Evolutionary conservation across 2,329 filamentous ascomycete species (phyloP).

Genomic region (Dactylellina cionopaga): DNA sequence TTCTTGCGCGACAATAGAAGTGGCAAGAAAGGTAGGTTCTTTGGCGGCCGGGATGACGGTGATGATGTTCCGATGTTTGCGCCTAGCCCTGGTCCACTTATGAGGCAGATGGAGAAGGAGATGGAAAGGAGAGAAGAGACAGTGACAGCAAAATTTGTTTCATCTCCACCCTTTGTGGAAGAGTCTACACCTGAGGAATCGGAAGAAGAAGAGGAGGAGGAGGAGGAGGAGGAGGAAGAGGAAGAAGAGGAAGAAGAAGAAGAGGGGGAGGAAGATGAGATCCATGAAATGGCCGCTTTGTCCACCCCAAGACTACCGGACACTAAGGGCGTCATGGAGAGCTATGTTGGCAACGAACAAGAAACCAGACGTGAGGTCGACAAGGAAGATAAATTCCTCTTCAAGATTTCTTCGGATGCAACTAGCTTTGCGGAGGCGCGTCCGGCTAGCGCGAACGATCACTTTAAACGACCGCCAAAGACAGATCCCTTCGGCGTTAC

Average conservation of each 20-base stretch:
- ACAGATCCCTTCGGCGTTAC: slow-evolving; percentile 23
- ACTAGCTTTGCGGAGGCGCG: slow-evolving; percentile 33
- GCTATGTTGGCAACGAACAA: slow-evolving; percentile 41
- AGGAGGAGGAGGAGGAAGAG: not conserved
- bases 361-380: slow-evolving; percentile 30
- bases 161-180: too few relatives aligned
- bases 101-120: slow-evolving; percentile 52
- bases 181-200: not conserved
- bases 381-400: slow-evolving; percentile 41
- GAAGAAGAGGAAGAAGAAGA: slow-evolving; percentile 18
- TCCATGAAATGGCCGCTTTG: slow-evolving; percentile 50
- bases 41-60: slow-evolving; percentile 72
- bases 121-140: slow-evolving; percentile 57
- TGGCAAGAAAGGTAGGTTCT: slow-evolving; percentile 75
- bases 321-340: slow-evolving; percentile 17
- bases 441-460: slow-evolving; percentile 19
- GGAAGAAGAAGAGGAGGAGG: slow-evolving; percentile 45
- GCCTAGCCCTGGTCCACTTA: slow-evolving; percentile 58
- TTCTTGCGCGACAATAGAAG: slow-evolving; percentile 57
- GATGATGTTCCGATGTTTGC: slow-evolving; percentile 82
- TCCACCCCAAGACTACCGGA: slow-evolving; percentile 22
- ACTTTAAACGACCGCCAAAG: slow-evolving; percentile 10
- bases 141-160: not conserved
- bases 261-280: slow-evolving; percentile 17
- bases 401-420: slow-evolving; percentile 31